Percentiles rank a stretch among this genome's conserved stretches.
These are phyloP conservation scores for Cynara cardunculus DNA, from an alignment of 129 eudicot species.

Conservation along the genomic window DNA sequence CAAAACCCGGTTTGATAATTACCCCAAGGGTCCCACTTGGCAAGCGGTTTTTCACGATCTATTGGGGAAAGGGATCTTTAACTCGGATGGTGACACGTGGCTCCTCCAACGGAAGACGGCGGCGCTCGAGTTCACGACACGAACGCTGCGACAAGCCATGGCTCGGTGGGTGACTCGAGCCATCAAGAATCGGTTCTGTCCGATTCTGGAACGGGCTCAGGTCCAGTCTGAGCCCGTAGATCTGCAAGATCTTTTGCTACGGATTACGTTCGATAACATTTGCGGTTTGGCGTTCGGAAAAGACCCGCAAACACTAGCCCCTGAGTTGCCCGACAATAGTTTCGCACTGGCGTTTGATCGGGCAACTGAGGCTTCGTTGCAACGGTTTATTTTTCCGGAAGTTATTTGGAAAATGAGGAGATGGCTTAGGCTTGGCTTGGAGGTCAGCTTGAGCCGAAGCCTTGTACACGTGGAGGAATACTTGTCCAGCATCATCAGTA, in stretches of 20 bases:
- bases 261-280: constrained; percentile 81
- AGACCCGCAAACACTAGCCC: constrained; percentile 77
- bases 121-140: constrained; percentile 82
- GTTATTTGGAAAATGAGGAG: constrained; percentile 68
- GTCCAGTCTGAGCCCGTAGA: constrained; percentile 53
- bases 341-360: constrained; percentile 80
- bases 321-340: constrained; percentile 65
- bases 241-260: constrained; percentile 67
- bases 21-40: constrained; percentile 94
- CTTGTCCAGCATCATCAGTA: constrained; percentile 57
- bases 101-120: constrained; percentile 81
- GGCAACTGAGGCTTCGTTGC: constrained; percentile 83
- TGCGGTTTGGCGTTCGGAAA: constrained; percentile 83
- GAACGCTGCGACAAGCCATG: constrained; percentile 88
- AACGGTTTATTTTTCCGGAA: constrained; percentile 68
- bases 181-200: constrained; percentile 63
- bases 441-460: constrained; percentile 82
- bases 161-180: constrained; percentile 92
- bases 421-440: constrained; percentile 87
- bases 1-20: constrained; percentile 70
- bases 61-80: constrained; percentile 76
- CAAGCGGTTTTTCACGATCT: constrained; percentile 87
- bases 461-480: constrained; percentile 69
- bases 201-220: constrained; percentile 62
- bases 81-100: constrained; percentile 92